Percentiles rank a stretch among this genome's conserved stretches.
These are phyloP conservation scores for Halophytophthora polymorphica DNA, from an alignment of 352 stramenopile species.

Conservation along the genomic window DNA sequence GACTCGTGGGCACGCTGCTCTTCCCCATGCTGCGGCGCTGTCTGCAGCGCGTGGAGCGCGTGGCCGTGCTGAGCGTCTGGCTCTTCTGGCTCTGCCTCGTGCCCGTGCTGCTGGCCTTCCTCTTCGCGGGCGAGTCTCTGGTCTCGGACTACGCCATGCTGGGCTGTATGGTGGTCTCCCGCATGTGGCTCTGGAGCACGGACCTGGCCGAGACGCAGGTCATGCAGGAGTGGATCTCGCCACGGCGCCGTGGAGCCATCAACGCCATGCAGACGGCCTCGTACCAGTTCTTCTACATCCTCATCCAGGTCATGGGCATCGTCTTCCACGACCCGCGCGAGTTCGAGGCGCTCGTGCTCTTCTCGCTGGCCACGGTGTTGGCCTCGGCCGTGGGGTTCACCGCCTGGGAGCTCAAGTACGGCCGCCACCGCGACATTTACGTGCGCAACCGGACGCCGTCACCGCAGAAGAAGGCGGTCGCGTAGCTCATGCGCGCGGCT, in stretches of 20 bases:
- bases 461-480: constrained; percentile 5
- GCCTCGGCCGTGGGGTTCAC: constrained; percentile 49
- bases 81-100: constrained; percentile 55
- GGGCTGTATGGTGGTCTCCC: constrained; percentile 42
- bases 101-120: constrained; percentile 37
- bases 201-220: constrained; percentile 69
- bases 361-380: constrained; percentile 43
- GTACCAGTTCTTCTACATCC: constrained; percentile 64
- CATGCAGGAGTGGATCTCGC: constrained; percentile 70
- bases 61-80: constrained; percentile 56
- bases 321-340: constrained; percentile 49
- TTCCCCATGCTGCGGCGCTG: constrained; percentile 32
- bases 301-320: constrained; percentile 47
- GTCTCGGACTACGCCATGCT: constrained; percentile 60
- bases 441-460: constrained; percentile 11
- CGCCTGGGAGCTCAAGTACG: constrained; percentile 47
- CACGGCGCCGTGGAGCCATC: constrained; percentile 45
- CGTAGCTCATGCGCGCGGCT: too few species aligned
- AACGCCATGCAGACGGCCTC: constrained; percentile 65
- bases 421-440: constrained; percentile 36
- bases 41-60: constrained; percentile 37
- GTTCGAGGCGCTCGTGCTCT: constrained; percentile 55
- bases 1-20: constrained; percentile 45
- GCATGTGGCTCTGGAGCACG: constrained; percentile 51
- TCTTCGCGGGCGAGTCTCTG: constrained; percentile 35